Conservation (phyloP, 2,329 filamentous ascomycete species). For the Fusarium pseudocircinatum region DNA sequence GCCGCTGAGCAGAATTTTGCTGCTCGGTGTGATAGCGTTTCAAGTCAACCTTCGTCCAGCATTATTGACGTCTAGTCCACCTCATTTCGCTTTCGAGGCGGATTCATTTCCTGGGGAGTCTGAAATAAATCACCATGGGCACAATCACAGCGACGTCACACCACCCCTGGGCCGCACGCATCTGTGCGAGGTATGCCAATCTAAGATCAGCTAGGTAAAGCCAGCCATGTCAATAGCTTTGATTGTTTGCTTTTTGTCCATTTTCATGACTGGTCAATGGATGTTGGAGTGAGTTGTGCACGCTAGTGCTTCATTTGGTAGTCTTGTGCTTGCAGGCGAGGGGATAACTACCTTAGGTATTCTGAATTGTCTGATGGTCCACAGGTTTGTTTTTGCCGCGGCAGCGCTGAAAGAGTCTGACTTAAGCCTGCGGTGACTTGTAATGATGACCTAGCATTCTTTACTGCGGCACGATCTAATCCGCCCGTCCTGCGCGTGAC, state of each 20-base stretch:
- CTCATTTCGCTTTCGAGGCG: constrained; percentile 41
- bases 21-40: constrained; percentile 36
- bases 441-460: constrained; percentile 2
- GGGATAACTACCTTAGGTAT: background rate
- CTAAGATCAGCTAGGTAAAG: constrained; percentile 3
- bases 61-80: constrained; percentile 18
- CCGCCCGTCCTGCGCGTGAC: constrained; percentile 33
- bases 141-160: constrained; percentile 34
- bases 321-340: background rate
- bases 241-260: constrained; percentile 13
- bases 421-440: background rate
- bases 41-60: constrained; percentile 30
- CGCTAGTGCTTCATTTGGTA: background rate
- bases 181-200: constrained; percentile 22
- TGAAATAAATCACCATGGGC: constrained; percentile 23
- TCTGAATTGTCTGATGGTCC: background rate
- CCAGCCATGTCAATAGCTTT: constrained; percentile 13
- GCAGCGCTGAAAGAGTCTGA: constrained; percentile 35
- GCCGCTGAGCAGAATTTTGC: constrained; percentile 22
- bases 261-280: background rate
- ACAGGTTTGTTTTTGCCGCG: constrained; percentile 23
- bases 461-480: constrained; percentile 27
- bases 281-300: background rate
- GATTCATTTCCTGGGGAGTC: constrained; percentile 41
- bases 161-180: constrained; percentile 23